A percentile compares a stretch with the other conserved stretches of the same genome.
phyloP scores from a whole-genome alignment of 441 rosid species.

The Adansonia madagascariensis region DNA sequence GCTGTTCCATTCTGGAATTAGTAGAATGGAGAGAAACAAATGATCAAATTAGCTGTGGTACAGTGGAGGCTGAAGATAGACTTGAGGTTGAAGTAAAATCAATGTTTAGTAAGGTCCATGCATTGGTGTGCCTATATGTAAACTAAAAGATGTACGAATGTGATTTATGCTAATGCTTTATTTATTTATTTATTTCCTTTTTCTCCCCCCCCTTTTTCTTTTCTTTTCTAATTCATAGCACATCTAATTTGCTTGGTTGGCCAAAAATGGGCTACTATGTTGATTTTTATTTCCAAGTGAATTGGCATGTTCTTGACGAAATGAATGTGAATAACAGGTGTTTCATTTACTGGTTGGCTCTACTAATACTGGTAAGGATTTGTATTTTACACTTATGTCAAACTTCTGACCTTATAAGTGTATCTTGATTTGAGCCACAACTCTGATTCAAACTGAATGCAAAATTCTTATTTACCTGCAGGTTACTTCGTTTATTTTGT shows the following conservation, averaged over 20 bases:
- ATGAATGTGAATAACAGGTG: slow-evolving; percentile 49
- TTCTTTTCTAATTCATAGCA: slow-evolving; percentile 15
- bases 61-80: not conserved
- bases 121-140: not conserved
- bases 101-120: not conserved
- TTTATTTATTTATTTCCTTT: not conserved
- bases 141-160: not conserved
- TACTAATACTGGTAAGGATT: slow-evolving; percentile 56
- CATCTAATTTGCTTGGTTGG: slow-evolving; percentile 1
- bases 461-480: slow-evolving; percentile 34
- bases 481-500: slow-evolving; percentile 60
- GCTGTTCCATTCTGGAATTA: slow-evolving; percentile 11
- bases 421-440: slow-evolving; percentile 3
- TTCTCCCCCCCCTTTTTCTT: not conserved
- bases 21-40: not conserved
- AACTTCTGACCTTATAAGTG: not conserved
- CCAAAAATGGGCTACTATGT: not conserved
- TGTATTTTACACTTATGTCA: slow-evolving; percentile 14
- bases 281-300: slow-evolving; percentile 2
- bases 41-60: not conserved
- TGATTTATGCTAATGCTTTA: not conserved
- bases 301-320: slow-evolving; percentile 27
- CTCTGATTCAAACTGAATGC: slow-evolving; percentile 10
- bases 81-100: slow-evolving; percentile 3
- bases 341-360: slow-evolving; percentile 65